Evolutionary conservation across 169 alveolate genomes (phyloP).

Genomic region (Babesia caballi): DNA sequence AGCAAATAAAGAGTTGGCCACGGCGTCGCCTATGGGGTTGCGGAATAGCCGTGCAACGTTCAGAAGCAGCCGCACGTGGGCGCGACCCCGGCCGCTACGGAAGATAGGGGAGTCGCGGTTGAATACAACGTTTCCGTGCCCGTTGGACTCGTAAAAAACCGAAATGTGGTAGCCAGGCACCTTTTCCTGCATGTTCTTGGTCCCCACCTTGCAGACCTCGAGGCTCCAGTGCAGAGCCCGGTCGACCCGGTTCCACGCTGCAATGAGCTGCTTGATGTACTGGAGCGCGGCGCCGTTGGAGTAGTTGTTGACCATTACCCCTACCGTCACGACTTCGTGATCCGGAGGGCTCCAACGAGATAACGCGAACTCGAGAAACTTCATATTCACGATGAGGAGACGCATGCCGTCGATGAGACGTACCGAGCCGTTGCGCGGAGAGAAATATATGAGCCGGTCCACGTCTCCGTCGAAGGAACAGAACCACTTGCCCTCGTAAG

Average conservation of each 20-base stretch:
- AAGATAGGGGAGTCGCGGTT: neutral
- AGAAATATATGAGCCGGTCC: conserved; percentile 67
- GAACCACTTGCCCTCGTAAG: conserved; percentile 30
- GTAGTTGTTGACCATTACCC: conserved; percentile 15
- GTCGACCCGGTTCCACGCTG: conserved; percentile 7
- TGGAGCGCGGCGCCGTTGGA: conserved; percentile 35
- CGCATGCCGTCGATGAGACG: conserved; percentile 64
- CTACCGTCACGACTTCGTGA: neutral
- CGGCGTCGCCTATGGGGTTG: conserved; percentile 60
- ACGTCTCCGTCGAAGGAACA: conserved; percentile 77
- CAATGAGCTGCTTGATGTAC: conserved; percentile 11
- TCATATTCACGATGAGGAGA: conserved; percentile 44
- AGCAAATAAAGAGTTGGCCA: conserved; percentile 61
- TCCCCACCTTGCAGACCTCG: conserved; percentile 63
- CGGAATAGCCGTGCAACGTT: neutral
- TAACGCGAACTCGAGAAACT: conserved; percentile 39
- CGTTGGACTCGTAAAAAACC: conserved; percentile 73
- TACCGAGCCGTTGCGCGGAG: conserved; percentile 19
- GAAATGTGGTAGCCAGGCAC: conserved; percentile 59
- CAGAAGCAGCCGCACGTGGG: neutral
- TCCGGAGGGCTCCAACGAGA: neutral
- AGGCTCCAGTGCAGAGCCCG: conserved; percentile 29
- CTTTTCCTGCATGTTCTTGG: conserved; percentile 59
- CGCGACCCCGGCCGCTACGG: neutral
- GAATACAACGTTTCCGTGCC: conserved; percentile 66